Percentiles rank a stretch among this genome's conserved stretches.
Evolutionary conservation across 257 asterid genomes (phyloP).

Genomic region (Echites panduratus): DNA sequence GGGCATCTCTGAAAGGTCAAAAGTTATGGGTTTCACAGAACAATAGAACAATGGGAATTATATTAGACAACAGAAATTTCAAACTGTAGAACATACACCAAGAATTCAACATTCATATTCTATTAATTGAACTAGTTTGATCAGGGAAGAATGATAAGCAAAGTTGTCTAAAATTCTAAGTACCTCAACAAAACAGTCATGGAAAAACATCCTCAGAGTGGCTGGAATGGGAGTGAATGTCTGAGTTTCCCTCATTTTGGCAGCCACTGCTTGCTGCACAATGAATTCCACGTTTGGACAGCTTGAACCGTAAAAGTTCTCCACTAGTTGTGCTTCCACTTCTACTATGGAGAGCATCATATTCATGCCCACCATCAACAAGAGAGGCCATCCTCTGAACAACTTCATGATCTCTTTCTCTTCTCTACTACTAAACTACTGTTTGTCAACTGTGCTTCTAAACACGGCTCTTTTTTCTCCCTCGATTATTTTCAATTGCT

Average conservation of each 20-base stretch:
- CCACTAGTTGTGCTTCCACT: conserved; percentile 42
- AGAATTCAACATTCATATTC: no score
- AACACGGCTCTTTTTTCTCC: conserved; percentile 1
- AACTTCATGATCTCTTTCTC: conserved; percentile 29
- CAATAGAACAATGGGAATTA: not conserved
- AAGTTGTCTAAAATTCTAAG: not conserved
- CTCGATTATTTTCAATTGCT: not conserved
- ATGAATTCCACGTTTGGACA: conserved; percentile 59
- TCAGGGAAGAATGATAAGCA: not conserved
- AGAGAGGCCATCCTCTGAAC: conserved; percentile 16
- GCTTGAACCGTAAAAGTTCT: conserved; percentile 41
- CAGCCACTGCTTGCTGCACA: conserved; percentile 34
- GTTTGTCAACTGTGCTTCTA: not conserved
- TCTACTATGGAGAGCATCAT: conserved; percentile 17
- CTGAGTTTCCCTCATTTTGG: conserved; percentile 48
- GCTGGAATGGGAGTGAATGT: conserved; percentile 59
- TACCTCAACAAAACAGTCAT: conserved; percentile 73
- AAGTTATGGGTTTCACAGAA: not conserved
- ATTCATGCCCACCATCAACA: no score
- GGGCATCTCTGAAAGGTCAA: not conserved
- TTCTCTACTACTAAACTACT: not conserved
- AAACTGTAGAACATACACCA: no score
- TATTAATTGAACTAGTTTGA: no score
- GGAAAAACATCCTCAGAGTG: conserved; percentile 67
- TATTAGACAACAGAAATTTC: no score